phyloP scores from a whole-genome alignment of 106 monocot species.

The Apostasia ramifera region DNA sequence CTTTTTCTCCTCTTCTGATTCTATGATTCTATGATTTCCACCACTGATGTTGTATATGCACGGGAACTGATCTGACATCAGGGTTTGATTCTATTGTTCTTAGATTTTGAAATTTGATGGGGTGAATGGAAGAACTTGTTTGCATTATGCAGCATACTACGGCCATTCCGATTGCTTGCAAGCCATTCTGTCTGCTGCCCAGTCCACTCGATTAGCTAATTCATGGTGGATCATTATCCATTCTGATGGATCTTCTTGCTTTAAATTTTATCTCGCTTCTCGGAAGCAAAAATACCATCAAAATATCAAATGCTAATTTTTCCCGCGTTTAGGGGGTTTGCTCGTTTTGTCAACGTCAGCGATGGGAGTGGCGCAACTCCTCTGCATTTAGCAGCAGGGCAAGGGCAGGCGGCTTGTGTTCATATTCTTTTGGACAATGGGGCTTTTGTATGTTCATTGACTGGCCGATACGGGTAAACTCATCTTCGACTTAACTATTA shows the following conservation, averaged over 20 bases:
- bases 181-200: conserved; percentile 44
- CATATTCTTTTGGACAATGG: conserved; percentile 62
- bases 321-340: conserved; percentile 54
- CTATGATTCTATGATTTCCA: background rate
- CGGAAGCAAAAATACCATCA: background rate
- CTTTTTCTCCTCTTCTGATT: background rate
- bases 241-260: background rate
- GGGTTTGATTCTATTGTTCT: background rate
- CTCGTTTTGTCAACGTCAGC: conserved; percentile 76
- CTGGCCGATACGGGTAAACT: conserved; percentile 45
- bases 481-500: background rate
- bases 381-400: conserved; percentile 66
- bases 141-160: conserved; percentile 57
- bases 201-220: conserved; percentile 30
- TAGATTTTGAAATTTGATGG: conserved; percentile 62
- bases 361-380: conserved; percentile 68
- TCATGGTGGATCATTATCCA: conserved; percentile 28
- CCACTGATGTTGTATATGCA: background rate
- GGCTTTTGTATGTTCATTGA: conserved; percentile 63
- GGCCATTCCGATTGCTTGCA: conserved; percentile 57
- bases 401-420: conserved; percentile 34
- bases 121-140: conserved; percentile 43
- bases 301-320: background rate
- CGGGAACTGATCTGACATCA: background rate
- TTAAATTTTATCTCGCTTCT: background rate